phyloP scores from a whole-genome alignment of 768 basidiomycete species.

The Tephrocybe sp. region DNA sequence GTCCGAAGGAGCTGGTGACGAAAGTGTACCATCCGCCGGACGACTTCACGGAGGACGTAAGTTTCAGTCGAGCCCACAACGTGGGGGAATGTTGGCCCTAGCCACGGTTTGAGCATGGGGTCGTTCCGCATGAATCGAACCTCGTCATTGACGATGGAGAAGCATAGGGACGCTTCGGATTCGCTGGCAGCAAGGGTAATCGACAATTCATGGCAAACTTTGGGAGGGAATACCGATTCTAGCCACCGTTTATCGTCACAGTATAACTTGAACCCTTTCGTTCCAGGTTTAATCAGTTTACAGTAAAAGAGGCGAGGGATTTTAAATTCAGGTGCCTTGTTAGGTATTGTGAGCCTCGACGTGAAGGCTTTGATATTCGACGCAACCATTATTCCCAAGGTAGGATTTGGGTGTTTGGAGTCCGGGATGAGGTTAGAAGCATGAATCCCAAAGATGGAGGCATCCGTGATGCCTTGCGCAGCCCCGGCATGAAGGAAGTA shows the following conservation, averaged over 20 bases:
- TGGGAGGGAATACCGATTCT: conserved; percentile 19
- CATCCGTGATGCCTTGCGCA: conserved; percentile 31
- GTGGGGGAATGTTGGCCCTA: conserved; percentile 21
- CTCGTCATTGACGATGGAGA: conserved; percentile 17
- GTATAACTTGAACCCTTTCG: conserved; percentile 21
- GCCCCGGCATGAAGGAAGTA: conserved; percentile 28
- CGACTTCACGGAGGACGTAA: conserved; percentile 18
- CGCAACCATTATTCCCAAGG: conserved; percentile 21
- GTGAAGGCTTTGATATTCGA: conserved; percentile 20
- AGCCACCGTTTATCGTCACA: conserved; percentile 28
- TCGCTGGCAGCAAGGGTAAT: conserved; percentile 18
- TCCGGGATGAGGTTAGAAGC: conserved; percentile 22
- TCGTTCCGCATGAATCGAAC: conserved; percentile 26
- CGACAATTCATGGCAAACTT: conserved; percentile 8
- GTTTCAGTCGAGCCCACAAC: conserved; percentile 12
- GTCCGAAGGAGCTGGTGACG: conserved; percentile 28
- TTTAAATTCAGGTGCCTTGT: conserved; percentile 1
- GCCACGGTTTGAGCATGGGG: conserved; percentile 18
- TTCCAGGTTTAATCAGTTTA: conserved; percentile 18
- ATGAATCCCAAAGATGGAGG: conserved; percentile 25
- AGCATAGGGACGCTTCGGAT: conserved; percentile 17
- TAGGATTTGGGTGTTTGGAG: conserved; percentile 19
- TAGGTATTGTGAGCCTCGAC: conserved; percentile 17
- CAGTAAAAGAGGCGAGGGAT: conserved; percentile 26
- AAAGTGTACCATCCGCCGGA: conserved; percentile 23